These are phyloP conservation scores for Excoecaria cochinchinensis DNA, from an alignment of 345 rosid species.

Conservation along the genomic window DNA sequence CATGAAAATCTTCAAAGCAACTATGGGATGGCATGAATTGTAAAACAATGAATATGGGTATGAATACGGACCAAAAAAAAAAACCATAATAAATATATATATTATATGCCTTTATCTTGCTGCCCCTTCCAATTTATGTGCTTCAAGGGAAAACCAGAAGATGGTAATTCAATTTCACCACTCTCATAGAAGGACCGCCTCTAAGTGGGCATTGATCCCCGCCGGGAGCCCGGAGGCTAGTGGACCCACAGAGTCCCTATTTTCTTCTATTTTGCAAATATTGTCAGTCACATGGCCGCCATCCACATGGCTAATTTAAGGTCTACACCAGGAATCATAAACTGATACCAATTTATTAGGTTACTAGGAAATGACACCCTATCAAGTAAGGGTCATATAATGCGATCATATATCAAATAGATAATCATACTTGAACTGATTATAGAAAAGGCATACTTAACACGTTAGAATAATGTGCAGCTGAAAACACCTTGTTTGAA, in stretches of 20 bases:
- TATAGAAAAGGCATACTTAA: neutral
- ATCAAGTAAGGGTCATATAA: conserved; percentile 2
- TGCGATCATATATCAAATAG: neutral
- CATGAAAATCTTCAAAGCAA: neutral
- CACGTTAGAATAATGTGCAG: conserved; percentile 9
- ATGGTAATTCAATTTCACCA: neutral
- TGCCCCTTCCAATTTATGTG: too few species aligned
- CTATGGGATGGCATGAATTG: neutral
- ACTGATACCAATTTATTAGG: neutral
- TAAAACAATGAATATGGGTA: neutral
- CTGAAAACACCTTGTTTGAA: conserved; percentile 67
- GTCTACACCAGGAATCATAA: neutral
- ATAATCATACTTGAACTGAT: neutral
- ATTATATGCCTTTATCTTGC: too few species aligned
- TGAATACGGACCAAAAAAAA: too few species aligned
- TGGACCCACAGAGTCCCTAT: neutral
- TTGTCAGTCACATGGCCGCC: neutral
- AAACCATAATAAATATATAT: too few species aligned
- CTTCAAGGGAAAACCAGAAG: too few species aligned
- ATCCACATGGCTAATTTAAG: neutral
- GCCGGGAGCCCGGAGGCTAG: neutral
- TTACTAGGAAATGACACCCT: neutral
- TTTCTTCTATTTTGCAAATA: neutral
- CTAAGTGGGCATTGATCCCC: neutral
- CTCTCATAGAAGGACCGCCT: neutral